A percentile compares a stretch with the other conserved stretches of the same genome.
These are phyloP conservation scores for Dothistroma septosporum DNA, from an alignment of 2,329 filamentous ascomycete species.

Conservation along the genomic window DNA sequence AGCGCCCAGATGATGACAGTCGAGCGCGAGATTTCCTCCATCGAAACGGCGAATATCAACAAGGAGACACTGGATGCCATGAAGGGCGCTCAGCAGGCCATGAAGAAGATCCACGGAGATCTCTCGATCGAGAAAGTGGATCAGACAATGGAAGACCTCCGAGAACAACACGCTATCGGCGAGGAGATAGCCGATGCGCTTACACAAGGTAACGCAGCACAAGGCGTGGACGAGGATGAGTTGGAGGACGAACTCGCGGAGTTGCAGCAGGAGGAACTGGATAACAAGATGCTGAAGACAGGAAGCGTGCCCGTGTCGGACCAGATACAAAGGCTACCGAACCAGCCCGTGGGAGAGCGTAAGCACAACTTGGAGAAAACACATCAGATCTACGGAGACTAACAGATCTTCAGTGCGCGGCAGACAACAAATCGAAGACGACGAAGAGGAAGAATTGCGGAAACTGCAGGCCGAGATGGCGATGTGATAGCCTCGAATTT, in stretches of 20 bases:
- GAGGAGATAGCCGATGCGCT: constrained; percentile 89
- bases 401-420: constrained; percentile 38
- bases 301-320: constrained; percentile 79
- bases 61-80: constrained; percentile 91
- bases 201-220: constrained; percentile 61
- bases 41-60: constrained; percentile 98
- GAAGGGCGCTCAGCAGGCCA: constrained; percentile 83
- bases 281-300: constrained; percentile 89
- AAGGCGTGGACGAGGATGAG: constrained; percentile 79
- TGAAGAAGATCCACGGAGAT: constrained; percentile 87
- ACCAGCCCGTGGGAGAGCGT: constrained; percentile 71
- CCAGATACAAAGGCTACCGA: constrained; percentile 70
- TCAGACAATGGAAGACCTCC: constrained; percentile 85
- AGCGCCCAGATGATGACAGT: constrained; percentile 83
- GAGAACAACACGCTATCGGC: constrained; percentile 87
- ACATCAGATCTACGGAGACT: constrained; percentile 30
- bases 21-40: constrained; percentile 92
- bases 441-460: constrained; percentile 90
- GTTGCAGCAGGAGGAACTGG: constrained; percentile 86
- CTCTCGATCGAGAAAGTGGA: constrained; percentile 94
- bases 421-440: constrained; percentile 60
- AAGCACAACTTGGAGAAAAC: constrained; percentile 41
- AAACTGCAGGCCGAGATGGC: constrained; percentile 97
- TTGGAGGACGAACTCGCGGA: constrained; percentile 79
- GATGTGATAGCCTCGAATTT: constrained; percentile 55